Percentiles rank a stretch among this genome's conserved stretches.
Conservation (phyloP, 768 basidiomycete genomes). For the Boletellus sp. region DNA sequence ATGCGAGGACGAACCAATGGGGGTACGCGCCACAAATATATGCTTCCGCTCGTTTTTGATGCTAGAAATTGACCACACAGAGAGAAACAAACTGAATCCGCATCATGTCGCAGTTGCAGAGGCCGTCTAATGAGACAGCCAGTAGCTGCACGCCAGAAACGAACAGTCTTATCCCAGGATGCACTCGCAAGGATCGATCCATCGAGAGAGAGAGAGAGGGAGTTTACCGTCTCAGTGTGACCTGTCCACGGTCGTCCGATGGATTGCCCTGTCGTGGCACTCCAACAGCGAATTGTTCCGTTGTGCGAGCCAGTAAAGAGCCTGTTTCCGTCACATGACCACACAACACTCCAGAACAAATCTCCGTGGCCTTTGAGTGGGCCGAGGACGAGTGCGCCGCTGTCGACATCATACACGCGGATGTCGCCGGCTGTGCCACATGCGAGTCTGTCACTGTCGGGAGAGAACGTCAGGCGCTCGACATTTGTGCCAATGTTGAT, state of each 20-base stretch:
- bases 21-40: background rate
- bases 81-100: background rate
- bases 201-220: conserved; percentile 2
- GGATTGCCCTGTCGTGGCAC: background rate
- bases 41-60: background rate
- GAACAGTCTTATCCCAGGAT: background rate
- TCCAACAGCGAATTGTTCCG: conserved; percentile 11
- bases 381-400: background rate
- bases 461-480: no score
- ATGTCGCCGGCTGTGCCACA: background rate
- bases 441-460: background rate
- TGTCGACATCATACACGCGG: background rate
- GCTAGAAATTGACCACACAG: conserved; percentile 2
- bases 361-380: background rate
- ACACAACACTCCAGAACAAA: background rate
- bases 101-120: no score
- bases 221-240: background rate
- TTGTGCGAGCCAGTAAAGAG: background rate
- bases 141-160: conserved; percentile 7
- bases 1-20: background rate
- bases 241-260: background rate
- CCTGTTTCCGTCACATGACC: conserved; percentile 1
- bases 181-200: conserved; percentile 9
- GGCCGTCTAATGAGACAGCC: background rate
- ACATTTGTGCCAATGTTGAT: no score